Conservation (phyloP, 2,329 filamentous ascomycete species). For the Blastomyces gilchristii region DNA sequence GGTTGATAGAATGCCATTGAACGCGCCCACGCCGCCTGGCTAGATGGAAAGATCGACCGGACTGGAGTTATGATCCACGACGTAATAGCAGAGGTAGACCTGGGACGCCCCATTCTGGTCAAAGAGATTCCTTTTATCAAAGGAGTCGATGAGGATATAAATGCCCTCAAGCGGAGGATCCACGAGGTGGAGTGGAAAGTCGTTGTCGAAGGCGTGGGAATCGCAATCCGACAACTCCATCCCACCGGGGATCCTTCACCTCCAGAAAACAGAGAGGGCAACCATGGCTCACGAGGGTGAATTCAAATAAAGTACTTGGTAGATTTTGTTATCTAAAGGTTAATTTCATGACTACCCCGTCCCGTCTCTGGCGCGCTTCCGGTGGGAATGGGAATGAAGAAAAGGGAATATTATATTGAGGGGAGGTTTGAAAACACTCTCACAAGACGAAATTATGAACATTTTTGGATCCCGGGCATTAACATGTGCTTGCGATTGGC, state of each 20-base stretch:
- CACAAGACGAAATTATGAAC: neutral
- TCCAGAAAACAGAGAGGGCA: neutral
- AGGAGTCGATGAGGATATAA: conserved; percentile 51
- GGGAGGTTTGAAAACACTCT: neutral
- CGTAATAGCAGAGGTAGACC: conserved; percentile 70
- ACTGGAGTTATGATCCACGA: conserved; percentile 86
- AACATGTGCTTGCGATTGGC: neutral
- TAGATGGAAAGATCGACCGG: conserved; percentile 54
- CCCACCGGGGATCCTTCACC: neutral
- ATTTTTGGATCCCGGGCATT: neutral
- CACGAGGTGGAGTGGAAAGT: conserved; percentile 66
- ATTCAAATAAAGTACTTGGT: neutral
- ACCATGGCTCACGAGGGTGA: neutral
- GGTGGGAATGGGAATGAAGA: neutral
- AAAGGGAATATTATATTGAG: neutral
- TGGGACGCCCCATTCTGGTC: conserved; percentile 62
- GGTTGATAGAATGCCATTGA: conserved; percentile 54
- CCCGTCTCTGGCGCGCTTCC: neutral
- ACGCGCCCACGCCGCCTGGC: conserved; percentile 63
- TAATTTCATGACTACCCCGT: neutral
- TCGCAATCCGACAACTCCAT: conserved; percentile 26
- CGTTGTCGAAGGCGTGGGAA: conserved; percentile 60
- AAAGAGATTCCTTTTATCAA: conserved; percentile 56
- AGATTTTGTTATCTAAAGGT: neutral
- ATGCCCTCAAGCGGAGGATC: conserved; percentile 60